These are phyloP conservation scores for Scutellaria galericulata DNA, from an alignment of 257 asterid genomes.

Conservation along the genomic window DNA sequence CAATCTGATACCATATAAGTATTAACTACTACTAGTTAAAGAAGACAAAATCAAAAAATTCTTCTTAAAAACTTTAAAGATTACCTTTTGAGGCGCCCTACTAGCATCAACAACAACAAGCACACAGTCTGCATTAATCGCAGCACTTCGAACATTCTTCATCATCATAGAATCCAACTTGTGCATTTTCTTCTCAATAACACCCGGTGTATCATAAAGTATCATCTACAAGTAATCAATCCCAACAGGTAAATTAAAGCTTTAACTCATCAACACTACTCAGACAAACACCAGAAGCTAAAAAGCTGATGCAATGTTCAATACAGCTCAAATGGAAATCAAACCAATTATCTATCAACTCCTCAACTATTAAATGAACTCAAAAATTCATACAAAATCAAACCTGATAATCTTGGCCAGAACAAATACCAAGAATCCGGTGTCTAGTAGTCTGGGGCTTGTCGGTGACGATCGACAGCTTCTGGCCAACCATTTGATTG, in stretches of 20 bases:
- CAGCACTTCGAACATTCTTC: slow-evolving; percentile 92
- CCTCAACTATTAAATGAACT: not conserved
- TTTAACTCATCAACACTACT: not conserved
- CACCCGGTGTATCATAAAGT: slow-evolving; percentile 97
- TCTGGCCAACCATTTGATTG: slow-evolving; percentile 92
- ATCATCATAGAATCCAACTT: slow-evolving; percentile 95
- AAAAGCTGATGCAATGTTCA: slow-evolving; percentile 5
- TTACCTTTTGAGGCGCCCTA: slow-evolving; percentile 82
- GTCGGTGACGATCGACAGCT: slow-evolving; percentile 88
- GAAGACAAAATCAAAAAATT: slow-evolving; percentile 12
- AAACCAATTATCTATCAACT: slow-evolving; percentile 9
- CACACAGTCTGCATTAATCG: slow-evolving; percentile 89
- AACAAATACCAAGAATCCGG: slow-evolving; percentile 89
- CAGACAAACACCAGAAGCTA: slow-evolving; percentile 12
- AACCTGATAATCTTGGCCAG: slow-evolving; percentile 87
- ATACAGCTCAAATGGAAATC: not conserved
- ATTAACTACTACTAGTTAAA: slow-evolving; percentile 6
- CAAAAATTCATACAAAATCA: slow-evolving; percentile 16
- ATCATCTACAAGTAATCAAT: slow-evolving; percentile 66
- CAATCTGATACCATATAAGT: slow-evolving; percentile 58
- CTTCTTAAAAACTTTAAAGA: not conserved
- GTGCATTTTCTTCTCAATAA: slow-evolving; percentile 97
- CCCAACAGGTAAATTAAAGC: not conserved
- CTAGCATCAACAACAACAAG: slow-evolving; percentile 89
- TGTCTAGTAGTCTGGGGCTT: slow-evolving; percentile 98